These are phyloP conservation scores for Hypoxylon sp. DNA, from an alignment of 2,329 filamentous ascomycete genomes.

Conservation along the genomic window DNA sequence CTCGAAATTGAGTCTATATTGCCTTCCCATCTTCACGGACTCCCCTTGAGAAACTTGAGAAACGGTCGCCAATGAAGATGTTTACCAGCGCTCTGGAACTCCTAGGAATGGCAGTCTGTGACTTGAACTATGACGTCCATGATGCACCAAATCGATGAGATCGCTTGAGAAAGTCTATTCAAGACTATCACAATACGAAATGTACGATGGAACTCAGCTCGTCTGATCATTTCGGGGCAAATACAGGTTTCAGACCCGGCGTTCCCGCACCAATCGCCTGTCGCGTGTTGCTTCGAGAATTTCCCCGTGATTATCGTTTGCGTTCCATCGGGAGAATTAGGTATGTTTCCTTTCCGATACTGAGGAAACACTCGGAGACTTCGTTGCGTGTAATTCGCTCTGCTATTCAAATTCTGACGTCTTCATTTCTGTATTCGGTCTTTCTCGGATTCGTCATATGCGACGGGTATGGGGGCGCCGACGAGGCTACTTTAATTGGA, in stretches of 20 bases:
- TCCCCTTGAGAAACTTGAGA: neutral
- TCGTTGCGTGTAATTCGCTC: neutral
- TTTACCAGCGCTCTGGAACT: neutral
- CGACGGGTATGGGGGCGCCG: neutral
- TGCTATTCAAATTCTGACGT: neutral
- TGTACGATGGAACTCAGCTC: neutral
- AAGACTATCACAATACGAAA: neutral
- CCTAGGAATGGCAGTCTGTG: neutral
- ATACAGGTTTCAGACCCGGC: neutral
- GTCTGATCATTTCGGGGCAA: neutral
- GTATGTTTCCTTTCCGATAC: neutral
- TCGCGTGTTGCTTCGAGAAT: neutral
- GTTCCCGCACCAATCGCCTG: slow-evolving; percentile 1
- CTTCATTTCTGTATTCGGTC: neutral
- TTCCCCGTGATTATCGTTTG: neutral
- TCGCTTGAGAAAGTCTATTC: neutral
- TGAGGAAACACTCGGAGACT: neutral
- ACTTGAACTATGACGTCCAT: neutral
- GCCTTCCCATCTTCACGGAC: neutral
- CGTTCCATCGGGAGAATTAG: neutral
- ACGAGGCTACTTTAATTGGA: neutral
- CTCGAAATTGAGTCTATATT: neutral
- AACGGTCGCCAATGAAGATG: neutral
- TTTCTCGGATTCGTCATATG: neutral
- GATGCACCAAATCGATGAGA: neutral